Evolutionary conservation across 225 moss, liverwort and hornwort genomes (phyloP), one percentile per base, ranked within the genome.

Genomic region (Antitrichia curtipendula): DNA sequence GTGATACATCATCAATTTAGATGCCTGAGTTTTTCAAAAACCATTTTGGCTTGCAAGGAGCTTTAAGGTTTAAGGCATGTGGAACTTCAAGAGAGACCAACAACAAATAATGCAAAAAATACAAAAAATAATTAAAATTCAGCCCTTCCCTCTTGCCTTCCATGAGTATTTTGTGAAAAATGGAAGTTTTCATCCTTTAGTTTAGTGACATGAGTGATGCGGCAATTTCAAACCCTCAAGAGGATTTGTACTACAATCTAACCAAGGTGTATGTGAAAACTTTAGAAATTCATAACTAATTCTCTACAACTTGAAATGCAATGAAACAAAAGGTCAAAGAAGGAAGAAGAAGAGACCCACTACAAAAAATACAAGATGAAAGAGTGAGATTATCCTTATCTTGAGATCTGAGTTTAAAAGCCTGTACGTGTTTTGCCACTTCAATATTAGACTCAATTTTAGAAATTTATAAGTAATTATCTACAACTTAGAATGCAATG

Each of bases 81-180:
- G 7, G 21, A 13, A 31, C 52, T 13, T 34, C 5, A 25, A 25
- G 16, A 54, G 16, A 52, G 10, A n/a, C 10, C 53, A 53, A 9
- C 4, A 36, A 10, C 5, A 12, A 53, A 23, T 22, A 14, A 34
- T 49, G 9, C 5, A 2, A 10, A 7, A 78, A 27, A 38, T 10
- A 38, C 5, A 2, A 10, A 7, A 78, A 27, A 38, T 10, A 38
- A 38, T 27, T 11, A 7, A 25, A 56, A 25, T 7, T 38, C 2
- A 53, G 0, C 3, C 24, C 16, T 3, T 56, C 1, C 3, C 1
- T n/a, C 3, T 60, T 0, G 8, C 20, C 20, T 59, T 29, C 8
- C 8, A 1, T 28, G 1, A 49, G 12, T 12, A 17, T 52, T 50
- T n/a, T 19, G 14, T 10, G 2, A 13, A 56, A 29, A 41, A 13